A percentile compares a stretch with the other conserved stretches of the same genome.
These are phyloP conservation scores for Kalmusia sp. DNA, from an alignment of 2,329 filamentous ascomycete species.

Conservation along the genomic window DNA sequence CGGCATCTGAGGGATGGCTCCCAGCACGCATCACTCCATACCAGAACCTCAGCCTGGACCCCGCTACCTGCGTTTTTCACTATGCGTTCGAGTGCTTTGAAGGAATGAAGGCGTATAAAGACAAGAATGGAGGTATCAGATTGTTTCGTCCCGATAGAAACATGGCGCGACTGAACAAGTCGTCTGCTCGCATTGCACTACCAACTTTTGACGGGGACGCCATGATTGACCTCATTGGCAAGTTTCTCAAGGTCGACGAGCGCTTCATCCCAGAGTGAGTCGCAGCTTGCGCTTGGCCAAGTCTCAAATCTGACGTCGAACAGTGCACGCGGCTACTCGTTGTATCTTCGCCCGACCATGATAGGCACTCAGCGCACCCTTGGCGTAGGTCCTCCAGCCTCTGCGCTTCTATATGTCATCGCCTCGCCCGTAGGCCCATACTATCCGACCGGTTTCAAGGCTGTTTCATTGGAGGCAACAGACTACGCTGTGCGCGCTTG, in stretches of 20 bases:
- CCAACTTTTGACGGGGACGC: constrained; percentile 80
- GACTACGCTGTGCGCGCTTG: constrained; percentile 96
- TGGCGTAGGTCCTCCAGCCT: constrained; percentile 89
- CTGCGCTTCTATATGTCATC: constrained; percentile 91
- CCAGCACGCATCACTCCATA: constrained; percentile 86
- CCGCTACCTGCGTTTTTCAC: constrained; percentile 96
- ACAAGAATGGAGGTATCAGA: constrained; percentile 76
- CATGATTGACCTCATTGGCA: constrained; percentile 81
- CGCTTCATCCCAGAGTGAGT: constrained; percentile 83
- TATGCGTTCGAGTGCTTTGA: constrained; percentile 99
- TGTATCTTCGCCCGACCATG: constrained; percentile 95
- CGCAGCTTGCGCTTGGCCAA: background rate
- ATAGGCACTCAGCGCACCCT: constrained; percentile 96
- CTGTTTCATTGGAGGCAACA: constrained; percentile 91
- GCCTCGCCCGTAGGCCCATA: constrained; percentile 96
- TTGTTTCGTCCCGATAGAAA: constrained; percentile 96
- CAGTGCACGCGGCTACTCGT: constrained; percentile 79
- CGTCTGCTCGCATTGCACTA: constrained; percentile 87
- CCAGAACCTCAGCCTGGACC: constrained; percentile 96
- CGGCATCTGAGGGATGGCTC: constrained; percentile 81
- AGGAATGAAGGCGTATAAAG: constrained; percentile 99
- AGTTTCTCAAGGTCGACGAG: constrained; percentile 80
- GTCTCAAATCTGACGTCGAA: background rate
- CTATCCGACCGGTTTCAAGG: constrained; percentile 98
- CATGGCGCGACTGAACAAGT: constrained; percentile 94